Evolutionary conservation across 768 basidiomycete genomes (phyloP).

Genomic region (Pholiota molesta): DNA sequence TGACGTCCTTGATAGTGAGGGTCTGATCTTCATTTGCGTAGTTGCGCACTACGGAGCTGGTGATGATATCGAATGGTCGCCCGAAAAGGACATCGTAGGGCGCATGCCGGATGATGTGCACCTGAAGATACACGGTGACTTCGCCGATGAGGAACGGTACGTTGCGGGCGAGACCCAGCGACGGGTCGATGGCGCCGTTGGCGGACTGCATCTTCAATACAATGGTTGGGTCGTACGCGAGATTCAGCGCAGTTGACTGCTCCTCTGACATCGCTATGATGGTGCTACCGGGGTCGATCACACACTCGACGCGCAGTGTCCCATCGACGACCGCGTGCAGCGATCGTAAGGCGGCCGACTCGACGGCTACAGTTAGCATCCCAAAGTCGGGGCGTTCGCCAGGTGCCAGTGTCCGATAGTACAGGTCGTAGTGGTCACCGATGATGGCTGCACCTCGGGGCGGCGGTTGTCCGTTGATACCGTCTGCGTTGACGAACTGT

Average conservation of each 20-base stretch:
- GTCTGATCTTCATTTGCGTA: constrained; percentile 15
- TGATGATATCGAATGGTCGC: constrained; percentile 25
- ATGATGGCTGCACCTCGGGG: not conserved
- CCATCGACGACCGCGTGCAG: constrained; percentile 18
- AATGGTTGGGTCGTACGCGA: constrained; percentile 24
- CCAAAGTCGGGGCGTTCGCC: constrained; percentile 3
- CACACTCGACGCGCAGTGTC: constrained; percentile 11
- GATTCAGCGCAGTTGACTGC: constrained; percentile 15
- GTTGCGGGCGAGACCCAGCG: constrained; percentile 27
- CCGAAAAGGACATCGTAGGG: constrained; percentile 25
- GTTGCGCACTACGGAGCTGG: constrained; percentile 18
- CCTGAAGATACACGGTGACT: constrained; percentile 29
- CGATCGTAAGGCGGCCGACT: constrained; percentile 11
- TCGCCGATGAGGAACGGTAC: constrained; percentile 24
- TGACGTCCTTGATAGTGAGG: constrained; percentile 22
- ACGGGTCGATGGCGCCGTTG: constrained; percentile 22
- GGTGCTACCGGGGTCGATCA: constrained; percentile 29
- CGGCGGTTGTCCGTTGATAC: no score
- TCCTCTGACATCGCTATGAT: constrained; percentile 30
- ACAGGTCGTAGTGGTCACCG: not conserved
- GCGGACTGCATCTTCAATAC: constrained; percentile 26
- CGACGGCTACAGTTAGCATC: no score
- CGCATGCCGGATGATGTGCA: constrained; percentile 27
- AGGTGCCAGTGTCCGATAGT: not conserved
- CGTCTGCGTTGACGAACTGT: no score